These are phyloP conservation scores for Ceratonia siliqua DNA, from an alignment of 306 rosid species.

Conservation along the genomic window DNA sequence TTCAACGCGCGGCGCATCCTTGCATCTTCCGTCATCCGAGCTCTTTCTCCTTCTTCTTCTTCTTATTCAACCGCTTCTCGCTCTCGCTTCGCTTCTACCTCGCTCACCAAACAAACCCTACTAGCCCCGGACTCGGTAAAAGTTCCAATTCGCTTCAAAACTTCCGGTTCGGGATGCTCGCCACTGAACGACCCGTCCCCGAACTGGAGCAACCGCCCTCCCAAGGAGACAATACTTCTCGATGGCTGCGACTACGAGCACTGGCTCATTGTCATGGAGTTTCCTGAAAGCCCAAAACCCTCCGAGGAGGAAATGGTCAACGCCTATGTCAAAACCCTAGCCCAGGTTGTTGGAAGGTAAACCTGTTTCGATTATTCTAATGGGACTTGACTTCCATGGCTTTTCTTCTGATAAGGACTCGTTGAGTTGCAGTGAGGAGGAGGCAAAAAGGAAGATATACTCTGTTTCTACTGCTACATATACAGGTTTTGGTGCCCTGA, in stretches of 20 bases:
- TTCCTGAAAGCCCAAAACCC: conserved; percentile 67
- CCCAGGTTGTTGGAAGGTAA: conserved; percentile 79
- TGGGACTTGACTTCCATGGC: not conserved
- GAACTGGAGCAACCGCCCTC: conserved; percentile 94
- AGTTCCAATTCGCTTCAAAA: conserved; percentile 45
- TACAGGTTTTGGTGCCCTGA: conserved; percentile 90
- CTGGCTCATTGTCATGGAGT: conserved; percentile 92
- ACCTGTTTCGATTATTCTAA: not conserved
- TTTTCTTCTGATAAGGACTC: not conserved
- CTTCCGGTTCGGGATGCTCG: conserved; percentile 84
- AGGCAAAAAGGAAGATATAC: conserved; percentile 89
- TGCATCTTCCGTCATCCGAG: conserved; percentile 43
- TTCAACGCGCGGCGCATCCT: conserved; percentile 62
- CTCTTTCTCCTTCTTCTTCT: conserved; percentile 39
- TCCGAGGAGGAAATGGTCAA: conserved; percentile 82
- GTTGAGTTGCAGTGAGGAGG: conserved; percentile 67
- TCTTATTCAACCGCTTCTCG: conserved; percentile 25
- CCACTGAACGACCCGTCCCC: conserved; percentile 90
- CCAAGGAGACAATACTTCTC: conserved; percentile 89
- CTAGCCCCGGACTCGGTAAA: conserved; percentile 28
- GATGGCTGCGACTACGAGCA: conserved; percentile 98
- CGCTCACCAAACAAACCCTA: conserved; percentile 40
- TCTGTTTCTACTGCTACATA: conserved; percentile 76
- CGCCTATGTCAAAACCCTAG: conserved; percentile 79
- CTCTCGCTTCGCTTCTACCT: conserved; percentile 48